These are phyloP conservation scores for Neoarthrinium moseri DNA, from an alignment of 2,329 filamentous ascomycete genomes.

Conservation along the genomic window DNA sequence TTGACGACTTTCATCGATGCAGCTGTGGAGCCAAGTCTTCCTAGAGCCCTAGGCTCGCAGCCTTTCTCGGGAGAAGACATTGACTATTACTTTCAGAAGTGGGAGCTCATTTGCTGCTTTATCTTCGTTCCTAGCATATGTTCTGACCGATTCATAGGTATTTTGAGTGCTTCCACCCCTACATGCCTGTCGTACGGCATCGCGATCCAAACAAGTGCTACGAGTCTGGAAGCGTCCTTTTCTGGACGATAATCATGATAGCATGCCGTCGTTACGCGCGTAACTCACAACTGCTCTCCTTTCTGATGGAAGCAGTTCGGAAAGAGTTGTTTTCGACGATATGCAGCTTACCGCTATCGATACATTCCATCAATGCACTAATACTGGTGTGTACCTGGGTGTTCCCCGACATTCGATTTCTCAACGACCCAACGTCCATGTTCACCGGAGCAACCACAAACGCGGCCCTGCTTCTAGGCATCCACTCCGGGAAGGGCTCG, in stretches of 20 bases:
- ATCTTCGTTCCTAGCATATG: background rate
- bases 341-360: constrained; percentile 38
- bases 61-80: constrained; percentile 52
- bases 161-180: constrained; percentile 51
- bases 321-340: constrained; percentile 44
- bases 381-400: constrained; percentile 52
- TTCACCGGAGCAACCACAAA: constrained; percentile 47
- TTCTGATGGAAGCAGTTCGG: constrained; percentile 45
- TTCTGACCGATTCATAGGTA: constrained; percentile 35
- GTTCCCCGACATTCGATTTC: constrained; percentile 48
- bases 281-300: constrained; percentile 38
- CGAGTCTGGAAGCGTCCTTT: constrained; percentile 45
- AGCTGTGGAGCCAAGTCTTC: constrained; percentile 24
- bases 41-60: constrained; percentile 45
- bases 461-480: constrained; percentile 45
- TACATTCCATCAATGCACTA: constrained; percentile 51
- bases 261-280: constrained; percentile 48
- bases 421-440: constrained; percentile 48
- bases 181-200: constrained; percentile 49
- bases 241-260: constrained; percentile 54
- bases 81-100: constrained; percentile 56
- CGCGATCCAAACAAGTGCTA: constrained; percentile 52
- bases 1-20: constrained; percentile 19
- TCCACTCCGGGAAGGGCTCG: constrained; percentile 52
- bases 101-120: constrained; percentile 10